phyloP scores from a whole-genome alignment of 345 rosid species.

The Moricandia arvensis region DNA sequence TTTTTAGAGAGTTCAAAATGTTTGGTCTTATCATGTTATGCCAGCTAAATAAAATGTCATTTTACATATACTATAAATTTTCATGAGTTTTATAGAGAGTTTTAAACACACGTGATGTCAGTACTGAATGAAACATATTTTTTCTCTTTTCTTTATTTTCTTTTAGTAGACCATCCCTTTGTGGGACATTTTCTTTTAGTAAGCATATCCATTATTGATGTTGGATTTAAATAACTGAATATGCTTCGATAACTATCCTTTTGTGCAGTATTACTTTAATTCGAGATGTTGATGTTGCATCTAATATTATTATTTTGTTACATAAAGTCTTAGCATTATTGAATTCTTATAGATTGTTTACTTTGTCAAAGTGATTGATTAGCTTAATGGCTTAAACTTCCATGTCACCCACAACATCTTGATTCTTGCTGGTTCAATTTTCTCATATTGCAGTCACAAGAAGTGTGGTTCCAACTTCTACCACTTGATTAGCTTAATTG shows the following conservation, averaged over 20 bases:
- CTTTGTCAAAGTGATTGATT: not conserved
- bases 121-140: too few relatives aligned
- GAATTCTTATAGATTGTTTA: not conserved
- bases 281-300: constrained; percentile 10
- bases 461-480: not conserved
- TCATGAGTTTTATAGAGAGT: not conserved
- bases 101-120: too few relatives aligned
- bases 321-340: not conserved
- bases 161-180: too few relatives aligned
- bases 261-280: not conserved
- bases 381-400: not conserved
- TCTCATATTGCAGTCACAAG: not conserved
- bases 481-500: not conserved
- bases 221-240: too few relatives aligned
- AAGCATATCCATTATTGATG: too few relatives aligned
- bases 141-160: too few relatives aligned
- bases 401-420: not conserved
- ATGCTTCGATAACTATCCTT: too few relatives aligned
- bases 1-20: too few relatives aligned
- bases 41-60: too few relatives aligned
- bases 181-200: too few relatives aligned
- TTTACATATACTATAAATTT: not conserved
- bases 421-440: not conserved
- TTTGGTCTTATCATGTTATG: too few relatives aligned
- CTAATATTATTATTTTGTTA: too few relatives aligned